A percentile compares a stretch with the other conserved stretches of the same genome.
Evolutionary conservation across 768 basidiomycete genomes (phyloP).

Genomic region (Rhizopogon vulgaris): DNA sequence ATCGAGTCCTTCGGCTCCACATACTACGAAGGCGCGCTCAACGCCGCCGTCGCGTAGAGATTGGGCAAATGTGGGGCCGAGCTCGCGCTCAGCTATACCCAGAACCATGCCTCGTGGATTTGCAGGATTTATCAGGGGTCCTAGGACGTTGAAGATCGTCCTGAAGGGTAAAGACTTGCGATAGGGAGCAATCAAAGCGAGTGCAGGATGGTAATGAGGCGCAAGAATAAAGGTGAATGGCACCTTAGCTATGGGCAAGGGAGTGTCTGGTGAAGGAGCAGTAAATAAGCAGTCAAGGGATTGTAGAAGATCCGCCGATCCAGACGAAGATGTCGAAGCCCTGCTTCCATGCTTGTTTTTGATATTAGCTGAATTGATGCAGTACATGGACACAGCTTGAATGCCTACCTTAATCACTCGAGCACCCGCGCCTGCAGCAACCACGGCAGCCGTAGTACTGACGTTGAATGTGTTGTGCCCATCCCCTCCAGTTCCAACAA

Average conservation of each 20-base stretch:
- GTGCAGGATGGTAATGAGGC: slow-evolving; percentile 85
- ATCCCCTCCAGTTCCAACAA: slow-evolving; percentile 61
- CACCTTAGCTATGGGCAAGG: slow-evolving; percentile 46
- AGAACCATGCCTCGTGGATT: slow-evolving; percentile 84
- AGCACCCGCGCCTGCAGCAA: slow-evolving; percentile 92
- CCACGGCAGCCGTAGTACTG: slow-evolving; percentile 88
- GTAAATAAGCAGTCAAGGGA: slow-evolving; percentile 75
- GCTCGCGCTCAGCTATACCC: slow-evolving; percentile 77
- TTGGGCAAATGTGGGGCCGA: slow-evolving; percentile 77
- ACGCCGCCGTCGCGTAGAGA: slow-evolving; percentile 72
- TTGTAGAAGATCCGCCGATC: slow-evolving; percentile 88
- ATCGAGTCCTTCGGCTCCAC: slow-evolving; percentile 86
- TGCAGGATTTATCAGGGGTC: slow-evolving; percentile 91
- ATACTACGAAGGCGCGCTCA: slow-evolving; percentile 84
- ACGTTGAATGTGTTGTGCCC: slow-evolving; percentile 96
- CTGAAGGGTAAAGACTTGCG: slow-evolving; percentile 87
- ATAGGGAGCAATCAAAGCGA: slow-evolving; percentile 77
- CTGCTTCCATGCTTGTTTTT: slow-evolving; percentile 74
- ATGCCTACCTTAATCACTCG: slow-evolving; percentile 83
- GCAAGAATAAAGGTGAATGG: slow-evolving; percentile 95
- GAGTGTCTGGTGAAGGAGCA: slow-evolving; percentile 42
- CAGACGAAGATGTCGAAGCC: slow-evolving; percentile 91
- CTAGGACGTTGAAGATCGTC: slow-evolving; percentile 94
- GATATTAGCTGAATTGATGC: neutral
- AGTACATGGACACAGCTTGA: neutral